These are phyloP conservation scores for Ganoderma resinaceum DNA, from an alignment of 1,284 basidiomycete species.

Conservation along the genomic window DNA sequence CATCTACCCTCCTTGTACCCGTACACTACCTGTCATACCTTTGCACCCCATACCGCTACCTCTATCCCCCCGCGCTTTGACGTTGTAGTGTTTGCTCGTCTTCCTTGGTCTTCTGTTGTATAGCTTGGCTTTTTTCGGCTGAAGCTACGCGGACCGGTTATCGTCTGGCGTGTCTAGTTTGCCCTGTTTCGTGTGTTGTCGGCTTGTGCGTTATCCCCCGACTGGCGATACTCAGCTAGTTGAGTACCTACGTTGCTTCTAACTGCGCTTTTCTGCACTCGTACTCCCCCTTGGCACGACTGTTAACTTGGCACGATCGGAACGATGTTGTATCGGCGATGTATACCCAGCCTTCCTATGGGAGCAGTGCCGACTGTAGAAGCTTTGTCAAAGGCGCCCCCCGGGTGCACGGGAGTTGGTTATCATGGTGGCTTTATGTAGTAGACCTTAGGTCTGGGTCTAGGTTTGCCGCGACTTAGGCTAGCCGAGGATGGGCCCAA, in stretches of 20 bases:
- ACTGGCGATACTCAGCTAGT: background rate
- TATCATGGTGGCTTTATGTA: background rate
- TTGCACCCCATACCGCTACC: constrained; percentile 6
- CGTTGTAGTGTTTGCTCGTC: constrained; percentile 25
- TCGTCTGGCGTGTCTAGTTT: constrained; percentile 3
- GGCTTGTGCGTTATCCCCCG: background rate
- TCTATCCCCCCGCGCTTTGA: constrained; percentile 13
- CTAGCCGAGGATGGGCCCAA: too few species aligned
- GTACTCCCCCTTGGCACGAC: background rate
- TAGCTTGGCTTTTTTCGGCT: constrained; percentile 5
- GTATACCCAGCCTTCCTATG: background rate
- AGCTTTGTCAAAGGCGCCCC: background rate
- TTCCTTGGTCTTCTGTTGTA: constrained; percentile 2
- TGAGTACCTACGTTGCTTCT: background rate
- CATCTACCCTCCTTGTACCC: constrained; percentile 25
- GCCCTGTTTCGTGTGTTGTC: background rate
- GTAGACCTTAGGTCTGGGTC: background rate
- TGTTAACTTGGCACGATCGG: background rate
- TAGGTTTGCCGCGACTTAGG: background rate
- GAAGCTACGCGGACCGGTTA: constrained; percentile 13
- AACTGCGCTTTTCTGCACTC: background rate
- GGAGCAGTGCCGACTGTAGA: background rate
- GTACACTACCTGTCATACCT: constrained; percentile 19
- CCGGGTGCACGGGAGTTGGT: too few species aligned
- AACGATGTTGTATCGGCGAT: background rate